These are phyloP conservation scores for Ceratocystis alfenasii DNA, from an alignment of 2,329 filamentous ascomycete genomes.

Conservation along the genomic window DNA sequence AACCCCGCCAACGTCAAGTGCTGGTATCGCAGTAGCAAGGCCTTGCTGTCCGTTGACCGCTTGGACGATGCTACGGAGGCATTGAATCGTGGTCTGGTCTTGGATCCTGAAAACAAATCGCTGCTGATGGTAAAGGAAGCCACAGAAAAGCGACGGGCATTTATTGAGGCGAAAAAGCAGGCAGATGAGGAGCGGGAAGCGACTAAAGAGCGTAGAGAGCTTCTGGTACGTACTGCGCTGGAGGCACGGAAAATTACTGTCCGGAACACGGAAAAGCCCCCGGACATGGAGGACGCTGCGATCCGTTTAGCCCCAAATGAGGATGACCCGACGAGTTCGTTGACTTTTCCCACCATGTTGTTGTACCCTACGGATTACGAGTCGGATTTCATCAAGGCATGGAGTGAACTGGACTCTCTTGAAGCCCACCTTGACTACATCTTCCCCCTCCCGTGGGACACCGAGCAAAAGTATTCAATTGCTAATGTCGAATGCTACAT, in stretches of 20 bases:
- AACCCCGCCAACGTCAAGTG: conserved; percentile 80
- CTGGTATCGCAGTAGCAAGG: conserved; percentile 70
- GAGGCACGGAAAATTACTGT: conserved; percentile 57
- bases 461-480: conserved; percentile 50
- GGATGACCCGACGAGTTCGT: conserved; percentile 48
- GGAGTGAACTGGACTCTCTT: conserved; percentile 64
- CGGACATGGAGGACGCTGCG: conserved; percentile 75
- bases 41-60: conserved; percentile 67
- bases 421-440: conserved; percentile 73
- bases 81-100: conserved; percentile 56
- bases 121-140: conserved; percentile 51
- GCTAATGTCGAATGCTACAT: conserved; percentile 72
- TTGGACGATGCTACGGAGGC: conserved; percentile 70
- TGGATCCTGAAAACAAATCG: conserved; percentile 59
- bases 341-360: conserved; percentile 68
- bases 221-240: conserved; percentile 54
- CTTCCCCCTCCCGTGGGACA: conserved; percentile 81
- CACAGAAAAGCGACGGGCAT: conserved; percentile 47
- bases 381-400: conserved; percentile 82
- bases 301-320: conserved; percentile 60
- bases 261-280: conserved; percentile 55
- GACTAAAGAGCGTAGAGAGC: conserved; percentile 43
- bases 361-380: conserved; percentile 75
- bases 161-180: conserved; percentile 42
- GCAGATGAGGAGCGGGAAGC: conserved; percentile 45